Evolutionary conservation across 2,329 filamentous ascomycete genomes (phyloP).

Genomic region (Huntiella bhutanensis): DNA sequence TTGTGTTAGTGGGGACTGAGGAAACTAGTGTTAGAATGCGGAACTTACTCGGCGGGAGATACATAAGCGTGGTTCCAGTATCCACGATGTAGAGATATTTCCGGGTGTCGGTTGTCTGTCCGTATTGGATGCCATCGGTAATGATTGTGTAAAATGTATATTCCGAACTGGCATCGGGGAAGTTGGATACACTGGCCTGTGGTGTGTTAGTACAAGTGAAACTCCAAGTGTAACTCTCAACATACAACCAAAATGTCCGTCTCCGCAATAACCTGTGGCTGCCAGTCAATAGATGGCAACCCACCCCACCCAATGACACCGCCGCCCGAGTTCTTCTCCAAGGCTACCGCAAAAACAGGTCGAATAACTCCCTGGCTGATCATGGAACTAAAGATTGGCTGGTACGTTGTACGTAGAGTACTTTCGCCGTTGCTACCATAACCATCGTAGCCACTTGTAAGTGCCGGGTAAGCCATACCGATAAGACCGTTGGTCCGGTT

Average conservation of each 20-base stretch:
- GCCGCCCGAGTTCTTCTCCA: slow-evolving; percentile 26
- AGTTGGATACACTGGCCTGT: slow-evolving; percentile 26
- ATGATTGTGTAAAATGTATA: slow-evolving; percentile 36
- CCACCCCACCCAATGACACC: slow-evolving; percentile 30
- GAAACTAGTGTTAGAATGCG: background rate
- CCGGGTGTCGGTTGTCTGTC: slow-evolving; percentile 21
- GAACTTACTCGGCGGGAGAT: slow-evolving; percentile 27
- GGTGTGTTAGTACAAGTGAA: slow-evolving; percentile 3
- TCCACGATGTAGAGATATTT: slow-evolving; percentile 33
- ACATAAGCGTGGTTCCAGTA: slow-evolving; percentile 32
- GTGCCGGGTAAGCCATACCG: slow-evolving; percentile 30
- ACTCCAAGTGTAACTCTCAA: background rate
- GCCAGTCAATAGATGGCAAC: slow-evolving; percentile 21
- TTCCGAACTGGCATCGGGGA: slow-evolving; percentile 14
- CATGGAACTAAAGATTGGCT: slow-evolving; percentile 30
- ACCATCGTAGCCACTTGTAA: slow-evolving; percentile 26
- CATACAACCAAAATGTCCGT: slow-evolving; percentile 29
- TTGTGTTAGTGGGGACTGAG: background rate
- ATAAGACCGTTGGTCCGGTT: slow-evolving; percentile 32
- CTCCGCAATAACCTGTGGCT: slow-evolving; percentile 16
- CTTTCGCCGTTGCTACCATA: slow-evolving; percentile 2
- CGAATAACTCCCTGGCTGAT: slow-evolving; percentile 26
- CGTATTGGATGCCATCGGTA: slow-evolving; percentile 28
- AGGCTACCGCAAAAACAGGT: slow-evolving; percentile 29
- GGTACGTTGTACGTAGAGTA: slow-evolving; percentile 22